Conservation (phyloP, 1,139 yeast species). For the Saccharomyces hybrid region DNA sequence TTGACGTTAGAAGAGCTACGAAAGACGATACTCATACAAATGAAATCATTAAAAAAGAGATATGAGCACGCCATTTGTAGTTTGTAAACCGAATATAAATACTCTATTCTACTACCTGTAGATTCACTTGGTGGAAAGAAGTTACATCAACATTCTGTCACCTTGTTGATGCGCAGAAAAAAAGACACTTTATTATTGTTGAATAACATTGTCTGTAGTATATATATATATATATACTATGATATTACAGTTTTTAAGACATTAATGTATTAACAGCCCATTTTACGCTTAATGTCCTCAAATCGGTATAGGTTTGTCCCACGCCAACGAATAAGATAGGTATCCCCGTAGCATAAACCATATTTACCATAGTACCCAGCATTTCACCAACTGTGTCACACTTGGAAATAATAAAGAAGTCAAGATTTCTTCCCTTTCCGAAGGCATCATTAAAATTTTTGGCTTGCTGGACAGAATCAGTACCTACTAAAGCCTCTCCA, state of each 20-base stretch:
- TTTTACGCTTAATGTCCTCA: conserved; percentile 84
- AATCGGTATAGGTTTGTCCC: conserved; percentile 94
- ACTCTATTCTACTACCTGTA: background rate
- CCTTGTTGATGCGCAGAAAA: background rate
- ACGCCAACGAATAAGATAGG: conserved; percentile 94
- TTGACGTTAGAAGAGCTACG: conserved; percentile 34
- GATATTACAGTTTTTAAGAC: conserved; percentile 31
- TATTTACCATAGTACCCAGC: conserved; percentile 93
- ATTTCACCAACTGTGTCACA: conserved; percentile 97
- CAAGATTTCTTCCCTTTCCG: conserved; percentile 73
- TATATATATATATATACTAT: background rate
- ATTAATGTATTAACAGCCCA: conserved; percentile 86
- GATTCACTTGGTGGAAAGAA: background rate
- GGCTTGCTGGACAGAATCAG: conserved; percentile 95
- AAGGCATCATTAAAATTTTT: conserved; percentile 87
- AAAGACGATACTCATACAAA: background rate
- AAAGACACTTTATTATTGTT: background rate
- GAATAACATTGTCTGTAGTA: background rate
- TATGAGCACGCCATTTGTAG: background rate
- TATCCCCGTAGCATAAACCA: conserved; percentile 94
- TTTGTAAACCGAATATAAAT: background rate
- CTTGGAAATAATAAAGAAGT: conserved; percentile 87
- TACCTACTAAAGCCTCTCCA: conserved; percentile 95
- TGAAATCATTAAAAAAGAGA: background rate
- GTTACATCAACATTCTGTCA: background rate